Base-by-base conservation (phyloP, 768 basidiomycete species). In the Amanita jacksonii region DNA sequence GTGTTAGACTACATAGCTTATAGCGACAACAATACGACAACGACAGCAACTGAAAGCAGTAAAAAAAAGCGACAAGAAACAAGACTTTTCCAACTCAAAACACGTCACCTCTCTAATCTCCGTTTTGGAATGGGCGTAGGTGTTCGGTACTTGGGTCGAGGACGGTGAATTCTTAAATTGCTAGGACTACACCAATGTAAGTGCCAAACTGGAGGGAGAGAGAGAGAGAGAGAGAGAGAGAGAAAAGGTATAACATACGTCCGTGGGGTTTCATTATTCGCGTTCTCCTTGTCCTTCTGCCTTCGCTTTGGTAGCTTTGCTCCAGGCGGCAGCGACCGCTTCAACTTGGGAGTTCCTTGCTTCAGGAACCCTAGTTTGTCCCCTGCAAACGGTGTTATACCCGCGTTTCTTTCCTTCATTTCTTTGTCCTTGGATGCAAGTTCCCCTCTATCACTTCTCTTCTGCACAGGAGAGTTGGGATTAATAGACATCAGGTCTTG, bases 281-380 rank as follows among this genome's bases (percentile, higher is more conserved):
- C 13, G 22, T 42, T 42, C 20, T 42, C 41, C 13, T 42, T 42
- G n/a, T 42, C 33, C 31, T 32, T 42, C 30, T 40, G 39, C 12
- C 10, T 20, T 28, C 22, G 41, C 22, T 25, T 42, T 8, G 30
- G 20, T 13, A 20, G 32, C 10, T 19, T 12, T n/a, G n/a, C 8
- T 15, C 25, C 8, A 30, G 39, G 9, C 8, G 38, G 3, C 8
- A 18, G 3, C 3, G 25, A 6, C 4, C 7, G 18, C 12, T 28
- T 28, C 27, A 28, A 12, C 12, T 28, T 28, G 27, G 27, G 27
- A 6, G 27, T 28, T 28, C 27, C 27, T 28, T 28, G 27, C 12
- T 28, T 28, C 7, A 28, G 27, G 27, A 28, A 32, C 15, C 20
- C 30, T 7, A 28, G 30, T 9, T 18, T 30, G 27, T 41, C 30